Evolutionary conservation across 208 protist genomes (phyloP).

Genomic region (Trypanosoma vivax): DNA sequence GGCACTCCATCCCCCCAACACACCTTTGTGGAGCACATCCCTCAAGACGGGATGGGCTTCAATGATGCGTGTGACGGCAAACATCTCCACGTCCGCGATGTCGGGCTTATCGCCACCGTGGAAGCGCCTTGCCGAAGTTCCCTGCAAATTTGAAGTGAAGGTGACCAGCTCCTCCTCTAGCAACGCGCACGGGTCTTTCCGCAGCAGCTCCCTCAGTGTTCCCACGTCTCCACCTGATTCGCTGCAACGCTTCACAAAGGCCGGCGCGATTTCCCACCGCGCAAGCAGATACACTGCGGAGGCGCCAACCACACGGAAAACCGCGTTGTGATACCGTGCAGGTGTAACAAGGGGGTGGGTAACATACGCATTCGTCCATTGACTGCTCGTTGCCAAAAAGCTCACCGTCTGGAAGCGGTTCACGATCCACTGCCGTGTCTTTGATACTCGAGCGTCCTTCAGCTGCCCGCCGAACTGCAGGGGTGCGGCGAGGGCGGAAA

Average conservation of each 20-base stretch:
- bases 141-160: slow-evolving; percentile 25
- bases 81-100: slow-evolving; percentile 78
- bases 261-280: slow-evolving; percentile 46
- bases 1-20: slow-evolving; percentile 52
- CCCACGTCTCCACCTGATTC: neutral
- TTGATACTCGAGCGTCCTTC: slow-evolving; percentile 29
- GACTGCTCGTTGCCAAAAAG: slow-evolving; percentile 61
- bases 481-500: slow-evolving; percentile 35
- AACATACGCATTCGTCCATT: slow-evolving; percentile 48
- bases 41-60: slow-evolving; percentile 42
- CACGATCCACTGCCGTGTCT: slow-evolving; percentile 62
- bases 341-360: slow-evolving; percentile 53
- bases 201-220: neutral
- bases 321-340: slow-evolving; percentile 39
- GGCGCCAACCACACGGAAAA: slow-evolving; percentile 51
- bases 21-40: slow-evolving; percentile 26
- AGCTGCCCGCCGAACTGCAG: slow-evolving; percentile 47
- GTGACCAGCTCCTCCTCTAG: slow-evolving; percentile 35
- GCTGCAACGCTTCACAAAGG: slow-evolving; percentile 8
- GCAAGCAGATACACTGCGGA: slow-evolving; percentile 42
- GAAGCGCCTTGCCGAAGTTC: slow-evolving; percentile 20
- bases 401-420: slow-evolving; percentile 62
- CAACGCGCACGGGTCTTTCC: slow-evolving; percentile 27
- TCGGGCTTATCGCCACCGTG: slow-evolving; percentile 67
- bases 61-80: slow-evolving; percentile 60